Evolutionary conservation across 345 rosid genomes (phyloP), one percentile per base, ranked within the genome.

Genomic region (Leavenworthia alabamica): DNA sequence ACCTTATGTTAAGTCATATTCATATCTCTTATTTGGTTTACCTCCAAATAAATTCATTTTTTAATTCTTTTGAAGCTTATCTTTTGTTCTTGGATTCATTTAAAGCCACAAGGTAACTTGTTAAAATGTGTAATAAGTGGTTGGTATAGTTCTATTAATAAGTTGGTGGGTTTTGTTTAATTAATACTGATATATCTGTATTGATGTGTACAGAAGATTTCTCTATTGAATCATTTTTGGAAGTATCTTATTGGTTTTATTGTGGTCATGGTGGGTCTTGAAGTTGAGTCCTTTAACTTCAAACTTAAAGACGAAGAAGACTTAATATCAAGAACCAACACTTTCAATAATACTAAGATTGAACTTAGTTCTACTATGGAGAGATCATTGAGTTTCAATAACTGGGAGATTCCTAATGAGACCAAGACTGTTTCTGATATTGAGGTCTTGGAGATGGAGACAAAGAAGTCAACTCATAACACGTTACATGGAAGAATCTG

Each of bases 211-310:
- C 59, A 71, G 75, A 47, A 4, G 24, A 22, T 40, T 71, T 63
- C 45, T 32, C 62, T 56, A 51, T 57, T 70, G 5, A n/a, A 48
- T 68, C 10, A 3, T 2, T 23, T 35, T 45, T 54, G 53, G 75
- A 61, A 62, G 36, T 41, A 59, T 42, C 50, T n/a, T 60, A 47
- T 19, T 42, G 3, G 10, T 7, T 32, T 3, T 28, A 13, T 46
- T 42, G 59, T n/a, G 64, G 49, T 44, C 37, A 82, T 85, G n/a
- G n/a, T n/a, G 91, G 91, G 83, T 33, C 74, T 64, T 57, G 43
- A 26, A 32, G 27, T 59, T 12, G 68, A 66, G 14, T 72, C 76
- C 33, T 9, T 54, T 3, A 72, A 73, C 62, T 64, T 67, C 54
- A 66, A 52, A n/a, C 66, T 49, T 41, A 56, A 72, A 47, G 67